A percentile compares a stretch with the other conserved stretches of the same genome.
Conservation (phyloP, 1,284 basidiomycete genomes). For the Meira nashicola region DNA sequence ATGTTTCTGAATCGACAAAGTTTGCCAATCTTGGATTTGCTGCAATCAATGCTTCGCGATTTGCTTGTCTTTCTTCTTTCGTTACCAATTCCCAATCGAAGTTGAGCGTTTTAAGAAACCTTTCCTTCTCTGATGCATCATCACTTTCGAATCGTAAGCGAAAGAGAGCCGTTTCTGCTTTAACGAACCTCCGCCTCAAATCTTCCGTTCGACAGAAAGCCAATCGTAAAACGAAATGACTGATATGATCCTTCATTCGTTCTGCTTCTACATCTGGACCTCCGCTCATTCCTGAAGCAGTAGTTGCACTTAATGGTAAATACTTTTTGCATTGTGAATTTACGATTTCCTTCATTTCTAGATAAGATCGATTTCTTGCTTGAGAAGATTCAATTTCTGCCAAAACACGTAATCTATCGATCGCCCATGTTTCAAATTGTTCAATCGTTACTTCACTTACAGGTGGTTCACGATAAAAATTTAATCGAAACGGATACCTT, state of each 20-base stretch:
- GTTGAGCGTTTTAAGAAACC: slow-evolving; percentile 69
- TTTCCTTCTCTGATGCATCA: slow-evolving; percentile 62
- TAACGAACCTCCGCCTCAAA: slow-evolving; percentile 78
- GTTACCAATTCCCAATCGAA: slow-evolving; percentile 75
- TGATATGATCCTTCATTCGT: slow-evolving; percentile 78
- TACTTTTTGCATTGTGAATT: slow-evolving; percentile 65
- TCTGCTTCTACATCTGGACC: slow-evolving; percentile 62
- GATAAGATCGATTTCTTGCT: slow-evolving; percentile 74
- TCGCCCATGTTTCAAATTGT: slow-evolving; percentile 87
- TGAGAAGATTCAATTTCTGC: slow-evolving; percentile 90
- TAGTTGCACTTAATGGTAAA: slow-evolving; percentile 66
- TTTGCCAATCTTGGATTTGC: slow-evolving; percentile 37
- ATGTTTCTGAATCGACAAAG: slow-evolving; percentile 60
- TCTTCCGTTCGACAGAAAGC: slow-evolving; percentile 98
- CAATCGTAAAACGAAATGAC: slow-evolving; percentile 89
- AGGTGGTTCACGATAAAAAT: slow-evolving; percentile 74
- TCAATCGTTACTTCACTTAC: slow-evolving; percentile 86
- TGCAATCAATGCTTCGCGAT: slow-evolving; percentile 59
- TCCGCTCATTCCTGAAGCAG: slow-evolving; percentile 55
- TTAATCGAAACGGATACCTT: slow-evolving; percentile 44
- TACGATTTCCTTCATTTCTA: slow-evolving; percentile 68
- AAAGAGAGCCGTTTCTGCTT: slow-evolving; percentile 82
- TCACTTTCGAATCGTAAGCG: slow-evolving; percentile 75
- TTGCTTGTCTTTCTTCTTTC: slow-evolving; percentile 60
- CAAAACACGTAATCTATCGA: slow-evolving; percentile 80